Evolutionary conservation across 805 yeast genomes (phyloP).

Genomic region (Candida corydali): DNA sequence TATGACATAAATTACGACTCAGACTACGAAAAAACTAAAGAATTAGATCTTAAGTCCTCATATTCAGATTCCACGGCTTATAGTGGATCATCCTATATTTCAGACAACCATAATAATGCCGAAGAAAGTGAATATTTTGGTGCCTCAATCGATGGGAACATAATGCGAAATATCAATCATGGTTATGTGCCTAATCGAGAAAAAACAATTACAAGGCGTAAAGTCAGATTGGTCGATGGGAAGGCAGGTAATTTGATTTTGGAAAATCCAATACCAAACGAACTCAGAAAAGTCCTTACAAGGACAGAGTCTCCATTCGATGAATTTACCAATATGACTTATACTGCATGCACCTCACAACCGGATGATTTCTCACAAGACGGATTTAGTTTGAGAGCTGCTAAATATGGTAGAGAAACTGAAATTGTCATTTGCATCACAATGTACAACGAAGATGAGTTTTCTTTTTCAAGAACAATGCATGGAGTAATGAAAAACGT

Average conservation of each 20-base stretch:
- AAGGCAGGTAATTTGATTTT: constrained; percentile 77
- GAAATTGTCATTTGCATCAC: constrained; percentile 91
- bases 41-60: constrained; percentile 29
- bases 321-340: constrained; percentile 93
- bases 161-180: constrained; percentile 40
- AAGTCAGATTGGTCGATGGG: constrained; percentile 59
- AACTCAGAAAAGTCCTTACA: constrained; percentile 78
- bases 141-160: constrained; percentile 43
- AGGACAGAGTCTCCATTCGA: constrained; percentile 73
- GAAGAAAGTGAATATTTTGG: constrained; percentile 38
- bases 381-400: constrained; percentile 85
- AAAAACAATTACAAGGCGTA: constrained; percentile 64
- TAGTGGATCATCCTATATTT: constrained; percentile 25
- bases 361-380: constrained; percentile 78
- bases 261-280: constrained; percentile 93
- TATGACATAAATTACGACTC: constrained; percentile 20
- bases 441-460: constrained; percentile 96
- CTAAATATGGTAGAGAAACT: constrained; percentile 84
- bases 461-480: constrained; percentile 84
- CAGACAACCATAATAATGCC: constrained; percentile 14
- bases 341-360: constrained; percentile 92
- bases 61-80: constrained; percentile 35
- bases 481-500: constrained; percentile 92
- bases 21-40: constrained; percentile 30
- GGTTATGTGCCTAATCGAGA: constrained; percentile 57